A percentile compares a stretch with the other conserved stretches of the same genome.
Evolutionary conservation across 2,329 filamentous ascomycete genomes (phyloP).

Genomic region (Bipolaris zeicola): DNA sequence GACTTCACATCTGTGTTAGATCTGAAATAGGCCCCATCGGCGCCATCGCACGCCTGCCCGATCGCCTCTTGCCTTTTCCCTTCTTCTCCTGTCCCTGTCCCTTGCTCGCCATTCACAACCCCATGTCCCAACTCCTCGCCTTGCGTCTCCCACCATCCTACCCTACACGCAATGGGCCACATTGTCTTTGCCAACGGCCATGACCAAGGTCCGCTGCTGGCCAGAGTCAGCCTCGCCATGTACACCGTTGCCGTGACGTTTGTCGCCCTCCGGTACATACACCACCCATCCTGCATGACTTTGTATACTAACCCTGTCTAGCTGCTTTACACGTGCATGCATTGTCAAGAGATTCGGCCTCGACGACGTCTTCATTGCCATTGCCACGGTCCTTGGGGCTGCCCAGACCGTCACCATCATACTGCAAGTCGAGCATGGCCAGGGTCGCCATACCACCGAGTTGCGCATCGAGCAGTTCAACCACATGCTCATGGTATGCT

Average conservation of each 20-base stretch:
- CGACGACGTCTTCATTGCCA: constrained; percentile 35
- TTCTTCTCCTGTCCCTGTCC: constrained; percentile 3
- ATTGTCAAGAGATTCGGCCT: constrained; percentile 35
- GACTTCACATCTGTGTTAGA: constrained; percentile 12
- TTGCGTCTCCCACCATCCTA: constrained; percentile 10
- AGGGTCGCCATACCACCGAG: constrained; percentile 27
- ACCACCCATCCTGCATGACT: neutral
- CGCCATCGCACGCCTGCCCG: neutral
- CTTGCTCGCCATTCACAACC: constrained; percentile 5
- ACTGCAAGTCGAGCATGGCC: constrained; percentile 34
- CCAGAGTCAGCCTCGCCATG: constrained; percentile 30
- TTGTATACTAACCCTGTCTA: constrained; percentile 11
- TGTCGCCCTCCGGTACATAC: constrained; percentile 28
- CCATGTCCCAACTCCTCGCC: constrained; percentile 18
- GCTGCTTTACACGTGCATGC: constrained; percentile 32
- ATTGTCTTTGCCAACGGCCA: constrained; percentile 19
- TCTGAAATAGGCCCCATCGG: constrained; percentile 7
- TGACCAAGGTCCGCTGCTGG: constrained; percentile 30
- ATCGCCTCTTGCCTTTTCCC: constrained; percentile 2
- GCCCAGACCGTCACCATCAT: constrained; percentile 34
- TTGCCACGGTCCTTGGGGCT: constrained; percentile 31
- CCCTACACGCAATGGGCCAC: constrained; percentile 24
- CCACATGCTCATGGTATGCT: constrained; percentile 30
- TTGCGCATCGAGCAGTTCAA: constrained; percentile 25
- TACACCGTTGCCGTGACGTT: constrained; percentile 30